Evolutionary conservation across 177 flowering plant species (phyloP).

Genomic region (Vitis hybrid): DNA sequence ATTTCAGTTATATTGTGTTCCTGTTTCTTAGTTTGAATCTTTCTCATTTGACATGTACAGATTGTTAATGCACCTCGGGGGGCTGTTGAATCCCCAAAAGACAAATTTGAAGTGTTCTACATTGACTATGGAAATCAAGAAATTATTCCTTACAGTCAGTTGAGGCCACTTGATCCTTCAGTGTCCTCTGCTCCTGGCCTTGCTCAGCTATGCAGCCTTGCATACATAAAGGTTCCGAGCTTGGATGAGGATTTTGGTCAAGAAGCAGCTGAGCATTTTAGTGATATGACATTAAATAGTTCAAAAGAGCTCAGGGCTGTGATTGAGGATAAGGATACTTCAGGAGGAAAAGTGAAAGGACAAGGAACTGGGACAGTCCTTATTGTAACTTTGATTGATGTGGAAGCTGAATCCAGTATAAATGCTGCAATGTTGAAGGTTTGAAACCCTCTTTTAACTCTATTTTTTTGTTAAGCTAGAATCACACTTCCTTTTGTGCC

Average conservation of each 20-base stretch:
- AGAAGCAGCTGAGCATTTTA: constrained; percentile 79
- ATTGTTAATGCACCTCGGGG: constrained; percentile 88
- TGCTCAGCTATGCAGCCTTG: constrained; percentile 94
- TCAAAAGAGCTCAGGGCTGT: constrained; percentile 65
- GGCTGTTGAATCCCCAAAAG: constrained; percentile 63
- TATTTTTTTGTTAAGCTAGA: not conserved
- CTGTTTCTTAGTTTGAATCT: not conserved
- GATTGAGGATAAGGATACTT: constrained; percentile 80
- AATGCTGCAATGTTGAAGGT: constrained; percentile 91
- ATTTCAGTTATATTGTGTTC: not conserved
- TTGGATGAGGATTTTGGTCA: constrained; percentile 85
- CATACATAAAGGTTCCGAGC: constrained; percentile 76
- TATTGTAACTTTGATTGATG: constrained; percentile 66
- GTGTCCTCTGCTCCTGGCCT: constrained; percentile 72
- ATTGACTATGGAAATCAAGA: constrained; percentile 98
- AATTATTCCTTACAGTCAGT: constrained; percentile 53
- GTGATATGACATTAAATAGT: constrained; percentile 50
- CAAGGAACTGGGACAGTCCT: constrained; percentile 91
- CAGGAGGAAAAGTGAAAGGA: constrained; percentile 92
- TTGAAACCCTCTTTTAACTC: constrained; percentile 1
- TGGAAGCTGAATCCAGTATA: constrained; percentile 64
- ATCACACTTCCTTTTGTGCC: no score
- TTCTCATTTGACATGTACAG: constrained; percentile 28
- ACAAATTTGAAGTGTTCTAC: constrained; percentile 93
- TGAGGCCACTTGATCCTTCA: constrained; percentile 82